Conservation (phyloP, 1,284 basidiomycete genomes). For the Sanghuangporus sanghuang region DNA sequence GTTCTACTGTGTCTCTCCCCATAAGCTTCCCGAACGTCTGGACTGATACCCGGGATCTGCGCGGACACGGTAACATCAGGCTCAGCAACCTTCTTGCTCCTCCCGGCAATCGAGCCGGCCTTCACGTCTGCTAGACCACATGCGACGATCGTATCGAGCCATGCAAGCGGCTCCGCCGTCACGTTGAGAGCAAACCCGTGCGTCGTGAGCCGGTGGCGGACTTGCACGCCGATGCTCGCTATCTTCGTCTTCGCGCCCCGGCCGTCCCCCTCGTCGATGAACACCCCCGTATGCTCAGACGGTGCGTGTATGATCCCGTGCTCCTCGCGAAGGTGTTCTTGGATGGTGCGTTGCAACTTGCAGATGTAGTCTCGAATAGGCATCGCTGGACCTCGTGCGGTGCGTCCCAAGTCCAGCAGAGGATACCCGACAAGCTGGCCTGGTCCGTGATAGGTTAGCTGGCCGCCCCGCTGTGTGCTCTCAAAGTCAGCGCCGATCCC, state of each 20-base stretch:
- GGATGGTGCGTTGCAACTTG: constrained; percentile 58
- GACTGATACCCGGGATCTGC: constrained; percentile 50
- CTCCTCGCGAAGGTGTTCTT: constrained; percentile 48
- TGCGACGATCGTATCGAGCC: constrained; percentile 88
- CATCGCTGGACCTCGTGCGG: constrained; percentile 33
- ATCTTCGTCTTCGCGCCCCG: constrained; percentile 58
- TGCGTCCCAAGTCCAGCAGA: constrained; percentile 73
- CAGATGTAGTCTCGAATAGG: constrained; percentile 73
- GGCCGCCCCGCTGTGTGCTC: constrained; percentile 80
- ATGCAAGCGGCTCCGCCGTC: constrained; percentile 69
- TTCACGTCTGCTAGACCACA: constrained; percentile 89
- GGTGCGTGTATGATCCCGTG: constrained; percentile 50
- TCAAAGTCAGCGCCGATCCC: constrained; percentile 86
- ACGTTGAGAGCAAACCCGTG: constrained; percentile 97
- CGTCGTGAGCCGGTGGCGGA: constrained; percentile 88
- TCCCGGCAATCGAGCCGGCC: constrained; percentile 61
- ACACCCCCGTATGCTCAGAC: constrained; percentile 75
- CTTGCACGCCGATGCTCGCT: constrained; percentile 94
- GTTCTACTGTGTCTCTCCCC: constrained; percentile 46
- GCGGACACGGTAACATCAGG: constrained; percentile 36
- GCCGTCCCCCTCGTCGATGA: constrained; percentile 41
- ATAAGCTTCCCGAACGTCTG: constrained; percentile 48
- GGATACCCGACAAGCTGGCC: constrained; percentile 97
- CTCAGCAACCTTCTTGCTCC: constrained; percentile 22
- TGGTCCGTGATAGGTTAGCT: constrained; percentile 96